Base-by-base conservation (phyloP, 257 asterid genomes). In the Verbena officinalis region DNA sequence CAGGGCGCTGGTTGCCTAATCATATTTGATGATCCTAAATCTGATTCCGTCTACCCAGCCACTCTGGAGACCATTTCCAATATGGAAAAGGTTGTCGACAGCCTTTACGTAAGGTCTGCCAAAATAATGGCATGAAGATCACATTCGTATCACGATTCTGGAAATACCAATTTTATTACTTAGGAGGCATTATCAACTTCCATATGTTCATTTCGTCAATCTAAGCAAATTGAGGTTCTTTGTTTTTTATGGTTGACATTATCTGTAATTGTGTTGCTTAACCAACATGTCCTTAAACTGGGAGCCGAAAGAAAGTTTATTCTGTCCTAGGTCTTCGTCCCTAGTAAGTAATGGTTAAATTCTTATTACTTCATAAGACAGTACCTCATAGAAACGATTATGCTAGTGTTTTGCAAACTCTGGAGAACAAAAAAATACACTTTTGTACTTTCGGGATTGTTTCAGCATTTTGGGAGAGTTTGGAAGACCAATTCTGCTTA, bases 11-110 rank as follows among this genome's bases (percentile, higher is more conserved):
- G 90, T 55, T 84, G 87, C 71, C 67, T 84, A 3, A 58, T 81
- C 67, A 81, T 79, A 54, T 81, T 84, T 20, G 84, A 81, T 23
- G 85, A 84, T 72, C 80, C 87, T 4, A 81, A 81, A 72, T 76
- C 82, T 1, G 87, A 84, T 43, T 87, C 87, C 1, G 76, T 81
- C 46, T 84, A 84, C 58, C 79, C 83, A 3, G 85, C 78, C 0
- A 75, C 90, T 0, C 42, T 78, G 46, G 90, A 84, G 68, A 84
- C 87, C 1, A 81, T 84, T 64, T 62, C 86, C 1, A 84, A 76
- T 59, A 84, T 84, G 87, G 90, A 69, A 19, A 84, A 81, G 81
- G 90, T 84, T 57, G 90, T 84, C 6, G 90, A 84, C 68, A 84
- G 87, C 69, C 87, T 84, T 40, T 84, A 78, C 36, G 79, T 78